Conservation (phyloP, 768 basidiomycete species). For the Ephemerocybe angulata region DNA sequence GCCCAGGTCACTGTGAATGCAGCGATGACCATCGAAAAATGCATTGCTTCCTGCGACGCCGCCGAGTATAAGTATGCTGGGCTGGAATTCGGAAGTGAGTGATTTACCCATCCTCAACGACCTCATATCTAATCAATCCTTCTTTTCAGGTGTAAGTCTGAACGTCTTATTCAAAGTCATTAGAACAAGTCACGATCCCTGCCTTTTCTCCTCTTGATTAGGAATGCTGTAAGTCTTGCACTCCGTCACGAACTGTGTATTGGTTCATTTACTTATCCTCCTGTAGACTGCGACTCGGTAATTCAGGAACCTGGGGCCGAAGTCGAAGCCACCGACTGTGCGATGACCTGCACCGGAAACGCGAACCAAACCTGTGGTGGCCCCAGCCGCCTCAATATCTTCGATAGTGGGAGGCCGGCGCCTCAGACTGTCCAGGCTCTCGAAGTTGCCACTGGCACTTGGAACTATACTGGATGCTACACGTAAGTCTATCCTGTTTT, state of each 20-base stretch:
- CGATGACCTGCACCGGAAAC: conserved; percentile 52
- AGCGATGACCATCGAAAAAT: conserved; percentile 51
- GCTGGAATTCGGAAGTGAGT: conserved; percentile 55
- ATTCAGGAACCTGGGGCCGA: conserved; percentile 46
- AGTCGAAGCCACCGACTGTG: conserved; percentile 46
- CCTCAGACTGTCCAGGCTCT: conserved; percentile 43
- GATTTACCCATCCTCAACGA: background rate
- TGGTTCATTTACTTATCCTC: background rate
- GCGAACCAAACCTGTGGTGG: conserved; percentile 53
- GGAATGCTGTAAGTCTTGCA: conserved; percentile 39
- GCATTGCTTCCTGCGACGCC: conserved; percentile 34
- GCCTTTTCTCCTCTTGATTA: too few species aligned
- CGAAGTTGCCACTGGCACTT: conserved; percentile 37
- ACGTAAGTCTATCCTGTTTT: conserved; percentile 35
- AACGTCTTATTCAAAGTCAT: background rate
- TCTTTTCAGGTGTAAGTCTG: conserved; percentile 5
- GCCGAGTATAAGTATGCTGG: conserved; percentile 53
- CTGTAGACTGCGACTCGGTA: conserved; percentile 56
- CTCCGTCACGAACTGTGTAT: background rate
- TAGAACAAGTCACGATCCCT: background rate
- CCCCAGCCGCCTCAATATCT: conserved; percentile 47
- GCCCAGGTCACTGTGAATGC: conserved; percentile 40
- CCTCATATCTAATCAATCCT: background rate
- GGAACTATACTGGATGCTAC: conserved; percentile 64
- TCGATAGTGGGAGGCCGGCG: conserved; percentile 48